phyloP scores from a whole-genome alignment of 768 basidiomycete species.

The Tubosaeta sp. region DNA sequence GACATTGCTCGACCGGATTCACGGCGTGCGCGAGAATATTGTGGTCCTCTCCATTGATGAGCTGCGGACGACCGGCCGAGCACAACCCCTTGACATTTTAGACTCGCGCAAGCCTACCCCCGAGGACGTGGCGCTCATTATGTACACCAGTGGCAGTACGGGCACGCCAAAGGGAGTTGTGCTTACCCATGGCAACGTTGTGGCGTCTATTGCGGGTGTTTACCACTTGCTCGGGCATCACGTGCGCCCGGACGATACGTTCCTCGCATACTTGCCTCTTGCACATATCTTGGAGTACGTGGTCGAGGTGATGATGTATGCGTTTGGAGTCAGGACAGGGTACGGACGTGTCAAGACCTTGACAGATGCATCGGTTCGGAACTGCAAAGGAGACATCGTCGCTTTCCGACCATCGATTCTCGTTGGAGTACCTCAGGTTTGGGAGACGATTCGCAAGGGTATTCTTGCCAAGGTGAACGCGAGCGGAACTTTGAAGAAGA shows the following conservation, averaged over 20 bases:
- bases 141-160: conserved; percentile 89
- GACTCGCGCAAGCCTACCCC: conserved; percentile 46
- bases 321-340: conserved; percentile 75
- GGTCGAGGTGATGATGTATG: conserved; percentile 71
- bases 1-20: conserved; percentile 56
- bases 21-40: conserved; percentile 51
- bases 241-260: conserved; percentile 31
- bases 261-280: conserved; percentile 89
- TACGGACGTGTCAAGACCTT: conserved; percentile 95
- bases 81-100: conserved; percentile 47
- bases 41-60: conserved; percentile 65
- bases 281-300: conserved; percentile 96
- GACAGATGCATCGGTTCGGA: conserved; percentile 88
- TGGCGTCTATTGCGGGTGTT: conserved; percentile 85
- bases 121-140: conserved; percentile 60
- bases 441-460: conserved; percentile 96
- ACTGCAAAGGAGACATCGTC: conserved; percentile 82
- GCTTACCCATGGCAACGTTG: conserved; percentile 81
- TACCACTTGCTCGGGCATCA: conserved; percentile 62
- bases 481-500: conserved; percentile 62
- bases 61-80: conserved; percentile 62
- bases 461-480: conserved; percentile 78
- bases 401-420: conserved; percentile 85
- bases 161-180: conserved; percentile 94
- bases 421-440: conserved; percentile 93